A percentile compares a stretch with the other conserved stretches of the same genome.
Evolutionary conservation across 257 asterid species (phyloP).

Genomic region (Nicotiana benthamiana): DNA sequence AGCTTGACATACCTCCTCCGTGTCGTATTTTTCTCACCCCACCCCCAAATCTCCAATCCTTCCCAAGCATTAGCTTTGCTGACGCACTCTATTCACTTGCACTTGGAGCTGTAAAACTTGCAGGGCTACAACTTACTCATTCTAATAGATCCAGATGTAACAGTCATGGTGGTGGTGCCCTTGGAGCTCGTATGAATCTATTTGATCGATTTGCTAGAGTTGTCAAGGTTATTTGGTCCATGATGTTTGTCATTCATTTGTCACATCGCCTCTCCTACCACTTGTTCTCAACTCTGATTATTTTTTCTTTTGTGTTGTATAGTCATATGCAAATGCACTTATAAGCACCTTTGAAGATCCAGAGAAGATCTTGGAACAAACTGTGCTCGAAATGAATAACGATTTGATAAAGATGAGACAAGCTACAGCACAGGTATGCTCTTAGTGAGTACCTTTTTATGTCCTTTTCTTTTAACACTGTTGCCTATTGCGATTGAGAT

Average conservation of each 20-base stretch:
- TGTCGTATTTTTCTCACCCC: neutral
- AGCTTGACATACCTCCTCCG: neutral
- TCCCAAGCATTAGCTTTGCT: constrained; percentile 2
- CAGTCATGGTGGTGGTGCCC: constrained; percentile 60
- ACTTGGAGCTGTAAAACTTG: constrained; percentile 54
- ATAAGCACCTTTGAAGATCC: constrained; percentile 92
- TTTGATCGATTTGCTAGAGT: constrained; percentile 96
- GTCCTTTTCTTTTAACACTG: neutral
- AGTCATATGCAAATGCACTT: constrained; percentile 90
- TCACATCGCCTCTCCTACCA: neutral
- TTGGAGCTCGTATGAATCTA: constrained; percentile 75
- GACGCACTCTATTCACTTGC: constrained; percentile 15
- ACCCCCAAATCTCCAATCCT: neutral
- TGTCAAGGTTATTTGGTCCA: constrained; percentile 55
- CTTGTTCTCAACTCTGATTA: constrained; percentile 11
- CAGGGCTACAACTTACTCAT: constrained; percentile 41
- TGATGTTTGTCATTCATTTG: constrained; percentile 6
- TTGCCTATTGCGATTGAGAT: neutral
- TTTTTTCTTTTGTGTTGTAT: constrained; percentile 2
- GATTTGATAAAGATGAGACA: constrained; percentile 93
- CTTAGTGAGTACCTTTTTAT: neutral
- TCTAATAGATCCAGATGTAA: constrained; percentile 36
- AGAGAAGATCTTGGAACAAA: constrained; percentile 91
- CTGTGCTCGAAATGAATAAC: constrained; percentile 85
- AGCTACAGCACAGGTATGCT: constrained; percentile 95